A percentile compares a stretch with the other conserved stretches of the same genome.
phyloP scores from a whole-genome alignment of 352 stramenopile genomes.

The Globisporangium yorkense region DNA sequence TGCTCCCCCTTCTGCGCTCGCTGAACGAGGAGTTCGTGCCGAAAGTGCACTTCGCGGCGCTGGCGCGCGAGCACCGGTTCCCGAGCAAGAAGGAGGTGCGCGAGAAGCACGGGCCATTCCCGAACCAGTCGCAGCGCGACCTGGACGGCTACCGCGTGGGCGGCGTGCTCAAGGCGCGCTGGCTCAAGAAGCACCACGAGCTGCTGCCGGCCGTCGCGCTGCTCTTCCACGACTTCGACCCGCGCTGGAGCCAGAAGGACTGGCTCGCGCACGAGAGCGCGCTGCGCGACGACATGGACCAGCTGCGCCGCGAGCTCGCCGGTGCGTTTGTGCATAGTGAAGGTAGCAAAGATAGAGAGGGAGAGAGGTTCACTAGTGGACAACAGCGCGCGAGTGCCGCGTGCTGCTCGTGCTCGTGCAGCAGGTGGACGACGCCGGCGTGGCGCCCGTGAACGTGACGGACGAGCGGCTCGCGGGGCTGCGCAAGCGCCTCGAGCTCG shows the following conservation, averaged over 20 bases:
- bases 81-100: conserved; percentile 78
- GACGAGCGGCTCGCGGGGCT: conserved; percentile 73
- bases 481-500: conserved; percentile 58
- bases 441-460: conserved; percentile 51
- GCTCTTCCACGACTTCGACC: conserved; percentile 83
- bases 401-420: conserved; percentile 79
- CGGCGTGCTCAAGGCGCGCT: conserved; percentile 72
- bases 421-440: conserved; percentile 64
- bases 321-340: conserved; percentile 8
- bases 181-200: conserved; percentile 87
- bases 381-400: conserved; percentile 55
- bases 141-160: conserved; percentile 67
- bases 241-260: conserved; percentile 57
- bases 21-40: conserved; percentile 83
- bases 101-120: conserved; percentile 82
- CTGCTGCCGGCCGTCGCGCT: conserved; percentile 71
- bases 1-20: conserved; percentile 55
- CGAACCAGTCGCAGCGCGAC: conserved; percentile 78
- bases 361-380: background rate
- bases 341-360: background rate
- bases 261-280: conserved; percentile 63
- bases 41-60: conserved; percentile 67
- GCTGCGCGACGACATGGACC: conserved; percentile 72
- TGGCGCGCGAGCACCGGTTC: conserved; percentile 73
- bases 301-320: conserved; percentile 52